Conservation (phyloP, 805 yeast genomes). For the Cyberlindnera maritima region DNA sequence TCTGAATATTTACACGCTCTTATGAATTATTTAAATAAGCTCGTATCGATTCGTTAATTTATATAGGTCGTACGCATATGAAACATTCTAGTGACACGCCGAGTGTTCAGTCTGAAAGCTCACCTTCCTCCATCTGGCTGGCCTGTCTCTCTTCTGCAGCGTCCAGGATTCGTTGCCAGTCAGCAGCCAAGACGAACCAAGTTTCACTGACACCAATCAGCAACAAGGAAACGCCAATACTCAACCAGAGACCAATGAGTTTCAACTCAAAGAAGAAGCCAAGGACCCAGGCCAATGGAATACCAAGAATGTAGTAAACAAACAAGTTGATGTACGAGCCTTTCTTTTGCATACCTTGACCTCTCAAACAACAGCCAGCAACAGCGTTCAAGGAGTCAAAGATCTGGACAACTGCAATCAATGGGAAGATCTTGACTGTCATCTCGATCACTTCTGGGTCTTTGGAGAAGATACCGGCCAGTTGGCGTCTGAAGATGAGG, state of each 20-base stretch:
- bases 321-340: slow-evolving; percentile 71
- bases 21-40: neutral
- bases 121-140: slow-evolving; percentile 15
- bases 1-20: neutral
- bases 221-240: slow-evolving; percentile 54
- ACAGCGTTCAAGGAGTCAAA: slow-evolving; percentile 67
- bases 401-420: slow-evolving; percentile 66
- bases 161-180: slow-evolving; percentile 48
- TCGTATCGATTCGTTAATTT: neutral
- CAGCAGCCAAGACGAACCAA: slow-evolving; percentile 42
- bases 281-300: slow-evolving; percentile 61
- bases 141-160: slow-evolving; percentile 40
- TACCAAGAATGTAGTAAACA: slow-evolving; percentile 68
- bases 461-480: slow-evolving; percentile 58
- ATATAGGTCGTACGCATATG: neutral
- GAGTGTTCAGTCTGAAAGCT: slow-evolving; percentile 9
- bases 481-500: slow-evolving; percentile 42
- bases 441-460: slow-evolving; percentile 55
- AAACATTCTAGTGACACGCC: too few species aligned
- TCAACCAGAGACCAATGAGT: slow-evolving; percentile 66
- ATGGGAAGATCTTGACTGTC: slow-evolving; percentile 50
- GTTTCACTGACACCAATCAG: slow-evolving; percentile 43
- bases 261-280: slow-evolving; percentile 46
- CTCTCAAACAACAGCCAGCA: slow-evolving; percentile 77
- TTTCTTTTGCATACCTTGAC: slow-evolving; percentile 79